Conservation (phyloP, 805 yeast species). For the Lipomyces yamanashiensis region DNA sequence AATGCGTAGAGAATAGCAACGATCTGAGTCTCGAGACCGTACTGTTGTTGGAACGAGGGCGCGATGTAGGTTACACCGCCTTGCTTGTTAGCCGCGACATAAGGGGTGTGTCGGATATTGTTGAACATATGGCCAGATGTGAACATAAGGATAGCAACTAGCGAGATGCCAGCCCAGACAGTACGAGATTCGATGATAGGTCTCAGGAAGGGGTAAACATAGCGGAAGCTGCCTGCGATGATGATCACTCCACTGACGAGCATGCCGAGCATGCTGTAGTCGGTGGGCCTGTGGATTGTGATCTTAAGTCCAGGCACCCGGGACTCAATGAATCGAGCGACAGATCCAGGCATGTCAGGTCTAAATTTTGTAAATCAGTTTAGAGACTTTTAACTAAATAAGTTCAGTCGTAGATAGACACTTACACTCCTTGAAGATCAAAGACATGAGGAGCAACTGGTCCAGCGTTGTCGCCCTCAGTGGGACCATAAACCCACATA, state of each 20-base stretch:
- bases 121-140: constrained; percentile 93
- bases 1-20: constrained; percentile 66
- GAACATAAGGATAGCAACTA: constrained; percentile 71
- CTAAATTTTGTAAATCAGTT: not conserved
- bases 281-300: constrained; percentile 44
- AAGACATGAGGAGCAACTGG: constrained; percentile 41
- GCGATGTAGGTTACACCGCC: constrained; percentile 58
- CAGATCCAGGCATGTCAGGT: constrained; percentile 21
- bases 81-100: constrained; percentile 50
- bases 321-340: constrained; percentile 27
- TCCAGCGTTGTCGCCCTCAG: constrained; percentile 45
- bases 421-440: constrained; percentile 31
- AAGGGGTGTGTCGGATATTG: constrained; percentile 72
- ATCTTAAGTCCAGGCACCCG: constrained; percentile 29
- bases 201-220: constrained; percentile 25
- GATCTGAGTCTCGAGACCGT: constrained; percentile 88
- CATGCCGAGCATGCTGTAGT: constrained; percentile 38
- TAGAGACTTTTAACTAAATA: not conserved
- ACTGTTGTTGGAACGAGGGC: constrained; percentile 74
- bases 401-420: constrained; percentile 21
- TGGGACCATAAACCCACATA: constrained; percentile 63
- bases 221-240: constrained; percentile 8
- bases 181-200: constrained; percentile 34
- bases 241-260: constrained; percentile 21
- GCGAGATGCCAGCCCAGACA: constrained; percentile 70